phyloP scores from a whole-genome alignment of 148 eudicot species.

The Chenopodium quinoa region DNA sequence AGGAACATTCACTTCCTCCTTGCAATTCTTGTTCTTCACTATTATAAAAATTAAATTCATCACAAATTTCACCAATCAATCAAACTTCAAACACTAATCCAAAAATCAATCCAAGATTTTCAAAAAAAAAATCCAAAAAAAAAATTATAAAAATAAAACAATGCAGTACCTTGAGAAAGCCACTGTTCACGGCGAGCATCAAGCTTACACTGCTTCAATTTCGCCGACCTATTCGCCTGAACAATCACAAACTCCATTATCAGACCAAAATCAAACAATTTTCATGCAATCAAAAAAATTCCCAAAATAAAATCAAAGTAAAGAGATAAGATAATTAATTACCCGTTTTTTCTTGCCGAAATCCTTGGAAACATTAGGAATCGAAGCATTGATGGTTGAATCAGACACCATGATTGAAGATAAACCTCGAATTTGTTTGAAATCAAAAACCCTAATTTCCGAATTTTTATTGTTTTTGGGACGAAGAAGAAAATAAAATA shows the following conservation, averaged over 20 bases:
- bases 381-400: conserved; percentile 65
- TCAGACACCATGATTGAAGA: conserved; percentile 56
- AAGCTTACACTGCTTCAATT: conserved; percentile 89
- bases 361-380: conserved; percentile 65
- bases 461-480: conserved; percentile 8
- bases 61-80: conserved; percentile 3
- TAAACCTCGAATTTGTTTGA: conserved; percentile 13
- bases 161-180: conserved; percentile 75
- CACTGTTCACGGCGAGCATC: conserved; percentile 95
- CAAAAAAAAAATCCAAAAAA: background rate
- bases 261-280: conserved; percentile 10
- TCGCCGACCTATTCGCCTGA: conserved; percentile 83
- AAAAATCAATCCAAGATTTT: background rate
- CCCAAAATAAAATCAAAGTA: conserved; percentile 1
- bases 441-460: conserved; percentile 16
- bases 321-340: background rate
- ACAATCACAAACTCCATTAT: background rate
- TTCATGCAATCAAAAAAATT: conserved; percentile 3
- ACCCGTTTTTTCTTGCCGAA: conserved; percentile 86
- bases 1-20: conserved; percentile 39
- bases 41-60: conserved; percentile 13
- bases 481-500: background rate
- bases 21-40: conserved; percentile 55
- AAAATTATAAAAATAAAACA: background rate
- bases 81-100: background rate